A percentile compares a stretch with the other conserved stretches of the same genome.
These are phyloP conservation scores for Ilyonectria mors-panacis DNA, from an alignment of 2,329 filamentous ascomycete genomes.

Conservation along the genomic window DNA sequence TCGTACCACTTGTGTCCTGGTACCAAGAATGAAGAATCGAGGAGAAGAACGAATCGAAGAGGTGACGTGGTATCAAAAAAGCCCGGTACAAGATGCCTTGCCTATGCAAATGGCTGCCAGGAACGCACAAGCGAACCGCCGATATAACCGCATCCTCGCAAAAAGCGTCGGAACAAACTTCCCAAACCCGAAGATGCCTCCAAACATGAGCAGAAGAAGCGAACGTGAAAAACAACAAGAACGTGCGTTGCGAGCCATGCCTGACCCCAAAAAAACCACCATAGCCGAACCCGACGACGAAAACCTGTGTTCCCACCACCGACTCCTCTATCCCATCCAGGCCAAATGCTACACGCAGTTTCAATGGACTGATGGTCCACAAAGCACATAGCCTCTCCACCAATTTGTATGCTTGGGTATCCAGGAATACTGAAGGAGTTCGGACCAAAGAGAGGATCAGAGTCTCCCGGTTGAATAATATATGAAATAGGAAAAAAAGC, in stretches of 20 bases:
- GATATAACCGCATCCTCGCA: constrained; percentile 36
- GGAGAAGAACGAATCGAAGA: constrained; percentile 43
- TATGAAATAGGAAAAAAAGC: constrained; percentile 36
- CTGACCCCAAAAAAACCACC: constrained; percentile 32
- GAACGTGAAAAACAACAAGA: constrained; percentile 31
- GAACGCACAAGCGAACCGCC: constrained; percentile 41
- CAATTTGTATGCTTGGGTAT: constrained; percentile 55
- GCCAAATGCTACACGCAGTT: constrained; percentile 53
- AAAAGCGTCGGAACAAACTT: constrained; percentile 39
- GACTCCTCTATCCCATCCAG: constrained; percentile 59
- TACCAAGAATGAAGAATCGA: constrained; percentile 31
- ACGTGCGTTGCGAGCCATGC: constrained; percentile 38
- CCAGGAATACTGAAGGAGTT: constrained; percentile 51
- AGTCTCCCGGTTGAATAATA: constrained; percentile 36
- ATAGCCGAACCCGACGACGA: constrained; percentile 20
- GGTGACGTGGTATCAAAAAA: constrained; percentile 50
- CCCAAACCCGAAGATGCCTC: constrained; percentile 39
- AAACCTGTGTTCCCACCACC: constrained; percentile 42
- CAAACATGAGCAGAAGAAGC: constrained; percentile 33
- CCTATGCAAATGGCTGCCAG: constrained; percentile 39
- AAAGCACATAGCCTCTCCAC: constrained; percentile 56
- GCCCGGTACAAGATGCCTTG: constrained; percentile 47
- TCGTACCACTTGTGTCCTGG: constrained; percentile 7
- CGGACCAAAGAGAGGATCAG: constrained; percentile 43
- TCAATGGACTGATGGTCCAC: constrained; percentile 49